Evolutionary conservation across 1,284 basidiomycete genomes (phyloP), one percentile per base, ranked within the genome.

Genomic region (Lentinus polychrous): DNA sequence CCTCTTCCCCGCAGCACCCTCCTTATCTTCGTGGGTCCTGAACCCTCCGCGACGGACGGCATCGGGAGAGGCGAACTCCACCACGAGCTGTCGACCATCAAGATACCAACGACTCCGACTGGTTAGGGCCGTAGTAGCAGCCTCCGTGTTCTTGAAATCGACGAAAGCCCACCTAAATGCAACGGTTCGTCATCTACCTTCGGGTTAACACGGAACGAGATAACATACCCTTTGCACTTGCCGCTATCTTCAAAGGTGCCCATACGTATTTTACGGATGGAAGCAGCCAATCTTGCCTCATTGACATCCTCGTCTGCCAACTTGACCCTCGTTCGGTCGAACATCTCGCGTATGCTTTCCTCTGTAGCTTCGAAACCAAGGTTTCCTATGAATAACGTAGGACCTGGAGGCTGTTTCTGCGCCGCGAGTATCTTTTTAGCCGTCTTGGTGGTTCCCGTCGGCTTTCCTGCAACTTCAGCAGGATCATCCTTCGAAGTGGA

Each of bases 221-320:
- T 35, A 20, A 66, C 76, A 55, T 62, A 96, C 90, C 95, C 95
- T 76, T 98, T 99, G 69, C 95, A 98, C 53, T 84, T 73, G 5
- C 93, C 93, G 47, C 80, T 88, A 65, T 98, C 95, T 64, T 98
- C 92, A 57, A 99, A 99, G 14, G 93, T 94, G 1, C 92, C 94
- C 75, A 99, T 77, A 3, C 95, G 82, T 23, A 98, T 74, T 64
- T 94, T 94, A 53, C 90, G 79, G 67, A 98, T 83, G 5, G 39
- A 40, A 15, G 39, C n/a, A 23, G 10, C 22, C 8, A 40, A 22
- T 66, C 92, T 94, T 45, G 66, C 66, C 53, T 78, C 64, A 12
- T 59, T 61, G 8, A 56, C 64, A 4, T 60, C 64, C 10, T 45
- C 48, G 15, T 53, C 49, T 27, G 54, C 53, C 35, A 63, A 15